phyloP scores from a whole-genome alignment of 2,329 filamentous ascomycete genomes.

The Parafenestella ontariensis region DNA sequence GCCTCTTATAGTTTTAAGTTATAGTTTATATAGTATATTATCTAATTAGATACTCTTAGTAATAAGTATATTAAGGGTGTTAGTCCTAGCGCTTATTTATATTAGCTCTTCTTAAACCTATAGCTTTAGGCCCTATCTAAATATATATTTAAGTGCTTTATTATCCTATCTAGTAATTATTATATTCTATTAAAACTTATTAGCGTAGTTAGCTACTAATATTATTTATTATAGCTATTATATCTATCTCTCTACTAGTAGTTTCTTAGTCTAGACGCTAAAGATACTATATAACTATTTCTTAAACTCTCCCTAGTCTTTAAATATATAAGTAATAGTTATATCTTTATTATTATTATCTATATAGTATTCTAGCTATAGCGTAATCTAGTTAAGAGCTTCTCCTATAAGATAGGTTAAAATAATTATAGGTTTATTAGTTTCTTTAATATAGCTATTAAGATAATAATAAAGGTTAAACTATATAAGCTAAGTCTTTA shows the following conservation, averaged over 20 bases:
- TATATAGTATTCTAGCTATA: conserved; percentile 1
- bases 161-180: background rate
- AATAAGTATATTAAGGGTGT: background rate
- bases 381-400: background rate
- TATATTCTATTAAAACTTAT: background rate
- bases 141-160: background rate
- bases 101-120: background rate
- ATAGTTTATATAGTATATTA: background rate
- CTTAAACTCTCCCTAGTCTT: background rate
- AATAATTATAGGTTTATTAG: too few species aligned
- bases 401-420: background rate
- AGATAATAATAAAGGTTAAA: too few species aligned
- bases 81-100: background rate
- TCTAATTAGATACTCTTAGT: too few species aligned
- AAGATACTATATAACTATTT: background rate
- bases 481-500: too few species aligned
- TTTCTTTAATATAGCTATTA: too few species aligned
- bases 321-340: background rate
- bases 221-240: background rate
- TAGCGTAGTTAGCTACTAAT: background rate
- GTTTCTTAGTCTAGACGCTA: background rate
- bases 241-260: background rate
- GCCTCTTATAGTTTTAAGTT: background rate
- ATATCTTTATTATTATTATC: background rate
- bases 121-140: background rate